Base-by-base conservation (phyloP, 2,329 filamentous ascomycete species). In the Epichloe sibirici region DNA sequence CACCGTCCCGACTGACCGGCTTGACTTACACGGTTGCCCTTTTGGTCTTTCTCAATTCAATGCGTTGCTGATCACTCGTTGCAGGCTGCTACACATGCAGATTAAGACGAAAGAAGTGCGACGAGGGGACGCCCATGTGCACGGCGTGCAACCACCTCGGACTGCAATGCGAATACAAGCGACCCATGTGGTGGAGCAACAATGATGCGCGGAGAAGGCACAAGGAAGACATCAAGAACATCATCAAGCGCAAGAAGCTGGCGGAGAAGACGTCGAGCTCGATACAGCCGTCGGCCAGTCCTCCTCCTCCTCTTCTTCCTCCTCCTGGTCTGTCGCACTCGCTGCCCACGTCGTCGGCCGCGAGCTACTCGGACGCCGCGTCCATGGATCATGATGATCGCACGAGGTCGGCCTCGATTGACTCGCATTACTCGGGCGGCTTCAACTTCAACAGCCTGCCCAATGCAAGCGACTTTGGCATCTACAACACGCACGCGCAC, bases 151-250 rank as follows among this genome's bases (percentile, higher is more conserved):
- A 80, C 61, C 77, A 82, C 64, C 83, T 98, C 53, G 86, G 87
- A 51, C 78, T 98, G 53, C 77, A 79, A 63, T 98, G 93, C 74
- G 90, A 97, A 75, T 98, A 97, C 75, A 95, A 95, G 77, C 78
- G 90, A 65, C 93, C 93, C 39, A 82, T 88, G 72, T 98, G 93
- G 93, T 98, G 93, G 93, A 87, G 85, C 71, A 96, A 93, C 76
- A 86, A 87, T 64, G 90, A 95, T 57, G 82, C 86, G 64, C 79
- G 93, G 60, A 82, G 85, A 62, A 74, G 83, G 53, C 89, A 96
- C 68, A 98, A 97, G 74, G 93, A 97, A 66, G 75, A 85, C 60
- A 95, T 98, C 77, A 98, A 98, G 78, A 85, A 86, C 70, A 88
- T 91, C 70, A 97, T 98, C 76, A 96, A 95, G 81, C 82, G 85